phyloP scores from a whole-genome alignment of 805 yeast species.

The Spathaspora sp. region DNA sequence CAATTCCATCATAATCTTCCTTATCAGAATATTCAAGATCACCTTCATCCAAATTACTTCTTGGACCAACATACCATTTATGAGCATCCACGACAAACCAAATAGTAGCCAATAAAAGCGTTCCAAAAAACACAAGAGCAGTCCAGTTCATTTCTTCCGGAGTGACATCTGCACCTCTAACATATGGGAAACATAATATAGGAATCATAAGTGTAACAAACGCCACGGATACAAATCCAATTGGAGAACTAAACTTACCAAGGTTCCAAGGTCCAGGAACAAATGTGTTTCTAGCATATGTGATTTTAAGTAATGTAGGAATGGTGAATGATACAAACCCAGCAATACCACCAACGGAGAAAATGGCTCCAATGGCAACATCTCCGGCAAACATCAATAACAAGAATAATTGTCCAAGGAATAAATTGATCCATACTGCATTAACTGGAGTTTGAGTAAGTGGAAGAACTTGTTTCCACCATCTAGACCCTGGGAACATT shows the following conservation, averaged over 20 bases:
- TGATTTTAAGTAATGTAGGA: conserved; percentile 58
- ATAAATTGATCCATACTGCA: conserved; percentile 58
- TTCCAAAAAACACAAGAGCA: conserved; percentile 55
- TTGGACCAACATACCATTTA: conserved; percentile 61
- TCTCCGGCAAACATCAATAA: conserved; percentile 62
- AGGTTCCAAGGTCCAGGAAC: conserved; percentile 66
- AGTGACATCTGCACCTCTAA: conserved; percentile 32
- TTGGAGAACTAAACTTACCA: conserved; percentile 48
- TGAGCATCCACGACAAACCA: conserved; percentile 54
- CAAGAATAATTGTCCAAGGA: conserved; percentile 52
- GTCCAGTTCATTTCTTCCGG: conserved; percentile 61
- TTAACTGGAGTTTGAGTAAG: conserved; percentile 58
- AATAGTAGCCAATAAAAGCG: conserved; percentile 46
- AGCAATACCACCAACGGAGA: conserved; percentile 70
- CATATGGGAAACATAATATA: conserved; percentile 53
- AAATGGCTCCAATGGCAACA: conserved; percentile 64
- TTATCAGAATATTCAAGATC: conserved; percentile 22
- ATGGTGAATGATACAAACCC: conserved; percentile 64
- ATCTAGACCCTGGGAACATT: conserved; percentile 54
- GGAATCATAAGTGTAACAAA: conserved; percentile 57
- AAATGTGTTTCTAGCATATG: conserved; percentile 50
- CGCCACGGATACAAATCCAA: conserved; percentile 46
- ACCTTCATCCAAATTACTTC: conserved; percentile 44
- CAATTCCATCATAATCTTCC: conserved; percentile 4
- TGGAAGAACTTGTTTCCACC: conserved; percentile 48